Evolutionary conservation across 192 early-diverging fungal species (phyloP).

Genomic region (Coemansia sp.): DNA sequence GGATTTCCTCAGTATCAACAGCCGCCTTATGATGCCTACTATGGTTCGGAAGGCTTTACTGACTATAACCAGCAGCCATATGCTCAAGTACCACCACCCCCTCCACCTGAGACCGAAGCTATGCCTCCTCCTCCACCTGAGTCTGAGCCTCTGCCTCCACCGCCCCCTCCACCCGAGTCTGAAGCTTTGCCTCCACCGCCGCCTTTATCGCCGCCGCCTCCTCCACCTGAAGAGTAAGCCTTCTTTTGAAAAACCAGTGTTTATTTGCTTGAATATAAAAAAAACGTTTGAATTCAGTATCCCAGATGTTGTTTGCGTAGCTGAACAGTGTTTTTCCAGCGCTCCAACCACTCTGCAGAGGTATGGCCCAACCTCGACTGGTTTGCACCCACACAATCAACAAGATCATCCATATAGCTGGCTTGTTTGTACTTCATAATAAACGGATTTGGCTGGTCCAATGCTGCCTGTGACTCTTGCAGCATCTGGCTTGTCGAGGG

Average conservation of each 20-base stretch:
- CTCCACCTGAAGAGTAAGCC: slow-evolving; percentile 6
- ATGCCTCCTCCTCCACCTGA: slow-evolving; percentile 14
- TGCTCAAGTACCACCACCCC: slow-evolving; percentile 10
- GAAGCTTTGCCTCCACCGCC: neutral
- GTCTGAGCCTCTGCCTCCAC: neutral
- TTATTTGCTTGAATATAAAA: neutral
- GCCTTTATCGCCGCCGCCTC: slow-evolving; percentile 1
- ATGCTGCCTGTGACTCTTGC: slow-evolving; percentile 13
- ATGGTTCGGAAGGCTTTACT: neutral
- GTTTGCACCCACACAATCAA: neutral
- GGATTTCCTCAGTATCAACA: neutral
- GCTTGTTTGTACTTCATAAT: slow-evolving; percentile 24
- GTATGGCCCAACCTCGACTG: slow-evolving; percentile 6
- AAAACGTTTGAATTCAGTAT: slow-evolving; percentile 4
- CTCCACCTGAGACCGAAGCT: slow-evolving; percentile 2
- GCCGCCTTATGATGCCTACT: slow-evolving; percentile 3
- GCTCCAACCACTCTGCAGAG: slow-evolving; percentile 8
- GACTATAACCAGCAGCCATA: slow-evolving; percentile 4
- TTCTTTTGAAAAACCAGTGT: neutral
- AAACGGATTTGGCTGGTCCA: slow-evolving; percentile 1
- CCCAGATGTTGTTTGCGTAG: slow-evolving; percentile 11
- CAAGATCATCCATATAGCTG: slow-evolving; percentile 18
- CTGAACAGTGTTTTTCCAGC: slow-evolving; percentile 9
- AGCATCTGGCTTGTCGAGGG: slow-evolving; percentile 32
- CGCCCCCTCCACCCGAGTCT: neutral